Evolutionary conservation across 1,284 basidiomycete species (phyloP).

Genomic region (Veloboletus limbatus): DNA sequence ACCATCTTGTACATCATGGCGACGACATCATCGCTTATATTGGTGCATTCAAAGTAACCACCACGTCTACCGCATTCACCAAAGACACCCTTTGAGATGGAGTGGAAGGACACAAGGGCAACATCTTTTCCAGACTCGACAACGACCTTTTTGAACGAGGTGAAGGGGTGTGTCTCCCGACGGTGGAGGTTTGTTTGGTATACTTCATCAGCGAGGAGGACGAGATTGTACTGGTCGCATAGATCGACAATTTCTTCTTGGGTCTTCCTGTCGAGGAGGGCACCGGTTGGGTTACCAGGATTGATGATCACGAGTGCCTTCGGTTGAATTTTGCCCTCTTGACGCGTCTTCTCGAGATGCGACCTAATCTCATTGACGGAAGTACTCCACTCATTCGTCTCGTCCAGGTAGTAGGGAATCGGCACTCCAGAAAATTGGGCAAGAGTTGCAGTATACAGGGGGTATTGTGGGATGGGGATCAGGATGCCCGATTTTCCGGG

Average conservation of each 20-base stretch:
- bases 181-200: constrained; percentile 92
- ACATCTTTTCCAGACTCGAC: constrained; percentile 59
- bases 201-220: constrained; percentile 93
- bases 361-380: constrained; percentile 67
- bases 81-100: constrained; percentile 90
- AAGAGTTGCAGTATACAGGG: constrained; percentile 93
- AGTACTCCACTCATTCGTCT: constrained; percentile 84
- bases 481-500: constrained; percentile 72
- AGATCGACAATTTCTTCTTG: constrained; percentile 76
- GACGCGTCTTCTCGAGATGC: constrained; percentile 66
- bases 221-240: constrained; percentile 82
- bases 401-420: constrained; percentile 88
- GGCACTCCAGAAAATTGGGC: constrained; percentile 81
- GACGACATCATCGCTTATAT: constrained; percentile 72
- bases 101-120: constrained; percentile 91
- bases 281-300: constrained; percentile 94
- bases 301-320: constrained; percentile 94
- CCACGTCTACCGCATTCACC: constrained; percentile 94
- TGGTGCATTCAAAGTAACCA: constrained; percentile 90
- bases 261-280: constrained; percentile 68
- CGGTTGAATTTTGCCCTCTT: constrained; percentile 57
- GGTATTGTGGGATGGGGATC: constrained; percentile 98
- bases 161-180: constrained; percentile 67
- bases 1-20: constrained; percentile 96
- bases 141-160: constrained; percentile 89